phyloP scores from a whole-genome alignment of 1,284 basidiomycete genomes.

The Agroathelia rolfsii region DNA sequence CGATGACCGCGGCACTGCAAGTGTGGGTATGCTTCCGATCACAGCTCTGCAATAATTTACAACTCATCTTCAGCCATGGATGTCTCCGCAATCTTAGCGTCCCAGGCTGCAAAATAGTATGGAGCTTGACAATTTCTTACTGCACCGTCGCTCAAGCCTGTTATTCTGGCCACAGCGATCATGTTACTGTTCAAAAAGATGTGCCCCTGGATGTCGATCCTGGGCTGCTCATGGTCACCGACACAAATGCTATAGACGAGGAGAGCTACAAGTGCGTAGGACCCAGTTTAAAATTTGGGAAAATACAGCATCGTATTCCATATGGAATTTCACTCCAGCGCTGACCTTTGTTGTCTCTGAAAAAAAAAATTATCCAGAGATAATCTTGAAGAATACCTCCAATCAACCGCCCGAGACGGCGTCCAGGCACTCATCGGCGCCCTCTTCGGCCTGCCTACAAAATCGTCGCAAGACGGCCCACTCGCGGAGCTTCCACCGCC shows the following conservation, averaged over 20 bases:
- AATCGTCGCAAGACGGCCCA: constrained; percentile 72
- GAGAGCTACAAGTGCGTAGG: constrained; percentile 63
- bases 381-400: constrained; percentile 75
- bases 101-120: constrained; percentile 61
- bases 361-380: constrained; percentile 35
- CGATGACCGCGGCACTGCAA: too few species aligned
- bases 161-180: constrained; percentile 36
- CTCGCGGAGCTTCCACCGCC: constrained; percentile 77
- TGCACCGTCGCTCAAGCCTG: background rate
- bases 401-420: constrained; percentile 76
- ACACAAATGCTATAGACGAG: constrained; percentile 77
- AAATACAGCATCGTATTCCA: constrained; percentile 1
- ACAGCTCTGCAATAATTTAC: too few species aligned
- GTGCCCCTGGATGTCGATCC: constrained; percentile 76
- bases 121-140: too few species aligned
- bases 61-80: constrained; percentile 54
- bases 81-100: constrained; percentile 66
- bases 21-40: too few species aligned
- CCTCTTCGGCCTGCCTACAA: constrained; percentile 79
- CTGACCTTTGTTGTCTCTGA: too few species aligned
- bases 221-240: constrained; percentile 79
- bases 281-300: too few species aligned
- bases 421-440: constrained; percentile 74
- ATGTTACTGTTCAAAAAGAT: constrained; percentile 66
- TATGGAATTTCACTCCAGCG: constrained; percentile 1